Percentiles rank a stretch among this genome's conserved stretches.
phyloP scores from a whole-genome alignment of 179 eudicot species.

The Beta lomatogona region DNA sequence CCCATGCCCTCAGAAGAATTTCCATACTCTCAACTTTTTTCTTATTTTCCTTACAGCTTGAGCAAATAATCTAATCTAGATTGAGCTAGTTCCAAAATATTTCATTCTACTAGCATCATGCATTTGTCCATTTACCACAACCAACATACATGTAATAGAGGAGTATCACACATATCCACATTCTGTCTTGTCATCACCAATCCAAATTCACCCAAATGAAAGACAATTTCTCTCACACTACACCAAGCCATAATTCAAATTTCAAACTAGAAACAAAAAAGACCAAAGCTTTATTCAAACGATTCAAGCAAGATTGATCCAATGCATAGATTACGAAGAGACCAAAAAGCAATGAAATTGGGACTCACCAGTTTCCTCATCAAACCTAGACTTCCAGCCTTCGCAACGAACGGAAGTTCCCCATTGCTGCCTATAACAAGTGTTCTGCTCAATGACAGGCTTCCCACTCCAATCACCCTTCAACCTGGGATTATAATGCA shows the following conservation, averaged over 20 bases:
- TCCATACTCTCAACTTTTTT: background rate
- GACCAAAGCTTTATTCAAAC: background rate
- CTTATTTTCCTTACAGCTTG: no score
- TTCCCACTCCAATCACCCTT: conserved; percentile 96
- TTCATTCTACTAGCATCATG: background rate
- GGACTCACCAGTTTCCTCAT: conserved; percentile 85
- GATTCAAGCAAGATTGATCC: conserved; percentile 13
- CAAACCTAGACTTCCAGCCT: conserved; percentile 77
- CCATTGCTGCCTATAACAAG: conserved; percentile 96
- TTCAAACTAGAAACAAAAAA: background rate
- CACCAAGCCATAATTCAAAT: conserved; percentile 13
- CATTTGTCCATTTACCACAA: background rate
- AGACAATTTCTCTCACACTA: background rate
- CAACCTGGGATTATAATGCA: conserved; percentile 92
- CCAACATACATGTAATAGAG: background rate
- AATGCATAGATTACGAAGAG: background rate
- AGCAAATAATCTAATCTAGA: no score
- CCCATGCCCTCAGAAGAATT: background rate
- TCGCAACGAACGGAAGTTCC: conserved; percentile 81
- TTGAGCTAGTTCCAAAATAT: background rate
- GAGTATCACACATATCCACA: conserved; percentile 1
- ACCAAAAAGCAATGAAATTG: background rate
- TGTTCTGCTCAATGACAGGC: conserved; percentile 95
- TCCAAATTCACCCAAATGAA: conserved; percentile 17
- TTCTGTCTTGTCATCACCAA: conserved; percentile 7